Base-by-base conservation (phyloP, 805 yeast species). In the Ogataea methylovora region DNA sequence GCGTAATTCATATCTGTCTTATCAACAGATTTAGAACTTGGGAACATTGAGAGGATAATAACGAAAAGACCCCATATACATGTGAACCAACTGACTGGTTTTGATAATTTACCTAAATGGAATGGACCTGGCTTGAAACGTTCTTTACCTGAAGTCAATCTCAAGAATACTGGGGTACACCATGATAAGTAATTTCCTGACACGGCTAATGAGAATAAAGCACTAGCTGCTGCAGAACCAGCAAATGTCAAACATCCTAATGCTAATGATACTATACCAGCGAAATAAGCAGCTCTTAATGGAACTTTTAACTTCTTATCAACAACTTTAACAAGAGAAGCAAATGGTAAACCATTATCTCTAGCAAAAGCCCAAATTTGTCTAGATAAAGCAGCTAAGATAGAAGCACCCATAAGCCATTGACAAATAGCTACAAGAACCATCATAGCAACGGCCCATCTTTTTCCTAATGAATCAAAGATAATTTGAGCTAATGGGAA, bases 331-430 rank as follows among this genome's bases (percentile, higher is more conserved):
- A 79, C 62, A 48, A 61, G 64, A 31, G 61, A 54, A 15, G 78
- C 66, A 37, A 77, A 58, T 12, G 87, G 87, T 38, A 80, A 61
- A 9, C 85, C 86, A 47, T 77, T 74, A 51, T 80, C 88, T 59
- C 88, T 71, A 16, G 84, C 75, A 52, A 79, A 77, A 1, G 86
- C 84, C 75, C 81, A 80, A 29, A 76, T 67, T 54, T 79, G 86
- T 55, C 87, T 69, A 2, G 84, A 76, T 9, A 70, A 68, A 5
- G 85, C 84, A 29, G 76, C 67, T 26, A 77, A 58, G 32, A 73
- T 65, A 5, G 80, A 72, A 17, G 71, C 63, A 19, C 82, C 79
- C 84, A 79, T 79, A 29, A 77, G 53, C 51, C 71, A 75, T 51
- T 77, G 84, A 20, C 81, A 75, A 40, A 66, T 49, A 5, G 76